Evolutionary conservation across 73 alveolate species (phyloP).

Genomic region (Durusdinium trenchii): DNA sequence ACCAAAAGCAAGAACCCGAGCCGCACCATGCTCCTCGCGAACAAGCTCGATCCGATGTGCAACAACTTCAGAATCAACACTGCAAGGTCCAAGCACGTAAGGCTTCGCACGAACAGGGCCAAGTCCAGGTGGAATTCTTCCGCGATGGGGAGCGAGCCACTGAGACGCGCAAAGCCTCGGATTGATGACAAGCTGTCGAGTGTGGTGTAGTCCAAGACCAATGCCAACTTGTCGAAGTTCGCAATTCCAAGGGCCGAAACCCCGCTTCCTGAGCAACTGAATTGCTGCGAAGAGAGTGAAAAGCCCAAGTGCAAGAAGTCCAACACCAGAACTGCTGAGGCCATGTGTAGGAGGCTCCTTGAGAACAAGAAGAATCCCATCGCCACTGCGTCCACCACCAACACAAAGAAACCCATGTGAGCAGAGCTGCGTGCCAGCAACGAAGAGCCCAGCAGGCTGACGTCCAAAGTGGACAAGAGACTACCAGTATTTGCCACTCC

Average conservation of each 20-base stretch:
- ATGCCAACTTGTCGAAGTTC: too few relatives aligned
- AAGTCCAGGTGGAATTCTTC: not conserved
- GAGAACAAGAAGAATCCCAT: not conserved
- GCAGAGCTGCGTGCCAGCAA: not conserved
- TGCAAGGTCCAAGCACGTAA: not conserved
- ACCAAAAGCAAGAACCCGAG: not conserved
- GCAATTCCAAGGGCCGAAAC: too few relatives aligned
- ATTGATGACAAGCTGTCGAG: too few relatives aligned
- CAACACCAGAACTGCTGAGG: not conserved
- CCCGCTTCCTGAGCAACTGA: too few relatives aligned
- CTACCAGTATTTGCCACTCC: not conserved
- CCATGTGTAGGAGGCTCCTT: not conserved
- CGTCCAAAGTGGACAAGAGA: not conserved
- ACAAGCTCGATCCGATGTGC: not conserved
- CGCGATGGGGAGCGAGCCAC: not conserved
- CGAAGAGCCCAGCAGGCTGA: not conserved
- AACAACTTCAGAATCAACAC: too few relatives aligned
- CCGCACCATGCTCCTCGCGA: not conserved
- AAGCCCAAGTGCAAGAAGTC: not conserved
- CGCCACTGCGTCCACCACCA: not conserved
- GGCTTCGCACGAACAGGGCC: not conserved
- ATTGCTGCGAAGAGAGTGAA: too few relatives aligned
- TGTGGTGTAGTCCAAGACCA: too few relatives aligned
- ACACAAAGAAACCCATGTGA: not conserved
- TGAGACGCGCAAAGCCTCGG: too few relatives aligned